A percentile compares a stretch with the other conserved stretches of the same genome.
phyloP scores from a whole-genome alignment of 2,329 filamentous ascomycete genomes.

The Pestalotiopsis sp. region DNA sequence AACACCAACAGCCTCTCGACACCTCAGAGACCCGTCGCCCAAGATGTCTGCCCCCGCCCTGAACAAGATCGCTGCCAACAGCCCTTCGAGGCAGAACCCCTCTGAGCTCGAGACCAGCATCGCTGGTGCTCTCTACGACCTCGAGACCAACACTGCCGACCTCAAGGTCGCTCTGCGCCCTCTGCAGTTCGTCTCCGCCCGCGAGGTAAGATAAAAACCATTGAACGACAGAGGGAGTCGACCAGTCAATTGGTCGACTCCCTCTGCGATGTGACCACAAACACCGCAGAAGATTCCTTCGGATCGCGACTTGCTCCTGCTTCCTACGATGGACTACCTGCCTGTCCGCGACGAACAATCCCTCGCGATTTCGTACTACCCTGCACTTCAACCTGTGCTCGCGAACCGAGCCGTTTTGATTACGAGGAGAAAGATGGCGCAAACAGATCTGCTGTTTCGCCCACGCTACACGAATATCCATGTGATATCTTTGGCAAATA shows the following conservation, averaged over 20 bases:
- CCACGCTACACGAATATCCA: background rate
- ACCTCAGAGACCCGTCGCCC: conserved; percentile 39
- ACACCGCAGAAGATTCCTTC: background rate
- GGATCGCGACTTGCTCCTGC: conserved; percentile 9
- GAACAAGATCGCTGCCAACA: conserved; percentile 99
- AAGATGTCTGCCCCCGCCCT: conserved; percentile 70
- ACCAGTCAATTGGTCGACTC: background rate
- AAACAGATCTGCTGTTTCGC: background rate
- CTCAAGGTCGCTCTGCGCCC: conserved; percentile 95
- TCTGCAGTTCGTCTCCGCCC: conserved; percentile 97
- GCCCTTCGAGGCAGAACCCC: conserved; percentile 92
- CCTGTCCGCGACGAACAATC: conserved; percentile 15
- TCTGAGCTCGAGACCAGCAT: conserved; percentile 98
- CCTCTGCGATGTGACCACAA: background rate
- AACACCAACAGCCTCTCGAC: background rate
- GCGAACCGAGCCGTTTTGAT: conserved; percentile 3
- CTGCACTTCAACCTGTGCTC: conserved; percentile 15
- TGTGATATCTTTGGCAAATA: background rate
- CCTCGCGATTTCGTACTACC: conserved; percentile 5
- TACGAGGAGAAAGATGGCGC: background rate
- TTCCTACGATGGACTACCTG: conserved; percentile 13
- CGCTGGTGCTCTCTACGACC: conserved; percentile 95
- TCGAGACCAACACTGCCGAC: conserved; percentile 99
- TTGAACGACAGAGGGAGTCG: background rate
- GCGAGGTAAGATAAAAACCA: conserved; percentile 80